A percentile compares a stretch with the other conserved stretches of the same genome.
These are phyloP conservation scores for Teratosphaeria epicoccoides DNA, from an alignment of 2,329 filamentous ascomycete species.

Conservation along the genomic window DNA sequence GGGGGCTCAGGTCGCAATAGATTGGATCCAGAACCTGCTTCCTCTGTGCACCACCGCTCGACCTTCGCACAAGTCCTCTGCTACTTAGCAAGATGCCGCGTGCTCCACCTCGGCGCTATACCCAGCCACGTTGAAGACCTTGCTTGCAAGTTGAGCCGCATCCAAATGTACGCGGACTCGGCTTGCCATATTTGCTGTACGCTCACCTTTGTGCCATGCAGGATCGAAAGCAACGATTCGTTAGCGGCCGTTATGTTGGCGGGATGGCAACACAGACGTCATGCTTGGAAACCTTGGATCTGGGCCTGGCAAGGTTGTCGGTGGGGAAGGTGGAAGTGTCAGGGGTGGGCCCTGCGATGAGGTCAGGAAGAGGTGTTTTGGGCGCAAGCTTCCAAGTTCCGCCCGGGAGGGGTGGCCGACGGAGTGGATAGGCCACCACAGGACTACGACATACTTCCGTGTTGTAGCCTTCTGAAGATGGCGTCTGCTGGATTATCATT, in stretches of 20 bases:
- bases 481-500: neutral
- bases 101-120: too few relatives aligned
- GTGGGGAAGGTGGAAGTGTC: neutral
- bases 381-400: neutral
- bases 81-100: neutral
- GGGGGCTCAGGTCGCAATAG: neutral
- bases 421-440: neutral
- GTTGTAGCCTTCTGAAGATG: neutral
- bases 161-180: neutral
- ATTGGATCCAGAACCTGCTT: neutral
- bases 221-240: neutral
- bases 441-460: neutral
- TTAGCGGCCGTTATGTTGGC: neutral
- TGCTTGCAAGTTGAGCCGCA: neutral
- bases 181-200: neutral
- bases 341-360: neutral
- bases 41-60: neutral
- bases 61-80: neutral
- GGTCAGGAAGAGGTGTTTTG: neutral
- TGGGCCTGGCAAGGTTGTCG: neutral
- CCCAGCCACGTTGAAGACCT: neutral
- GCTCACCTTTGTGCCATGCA: neutral
- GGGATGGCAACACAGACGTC: neutral
- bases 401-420: neutral
- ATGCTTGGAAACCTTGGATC: neutral